phyloP scores from a whole-genome alignment of 1,284 basidiomycete species.

The Leccinum angustisporum region DNA sequence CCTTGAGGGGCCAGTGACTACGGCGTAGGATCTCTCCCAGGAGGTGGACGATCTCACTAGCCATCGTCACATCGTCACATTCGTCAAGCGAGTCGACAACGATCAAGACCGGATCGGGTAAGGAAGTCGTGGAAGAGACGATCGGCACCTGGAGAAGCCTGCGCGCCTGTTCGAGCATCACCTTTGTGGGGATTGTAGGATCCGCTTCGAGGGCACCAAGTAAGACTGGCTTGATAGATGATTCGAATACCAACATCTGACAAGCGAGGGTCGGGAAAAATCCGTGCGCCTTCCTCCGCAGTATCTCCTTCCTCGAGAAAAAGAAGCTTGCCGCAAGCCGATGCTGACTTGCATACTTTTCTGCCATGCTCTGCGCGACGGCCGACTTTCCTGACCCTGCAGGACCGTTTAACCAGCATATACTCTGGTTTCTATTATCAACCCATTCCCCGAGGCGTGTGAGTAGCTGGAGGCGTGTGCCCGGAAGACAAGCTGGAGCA shows the following conservation, averaged over 20 bases:
- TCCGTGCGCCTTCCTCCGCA: slow-evolving; percentile 16
- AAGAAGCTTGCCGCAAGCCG: slow-evolving; percentile 27
- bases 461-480: slow-evolving; percentile 23
- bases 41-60: slow-evolving; percentile 18
- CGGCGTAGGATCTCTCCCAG: slow-evolving; percentile 8
- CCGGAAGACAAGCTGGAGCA: slow-evolving; percentile 23
- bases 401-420: slow-evolving; percentile 25
- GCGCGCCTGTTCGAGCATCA: slow-evolving; percentile 21
- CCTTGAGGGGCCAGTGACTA: slow-evolving; percentile 15
- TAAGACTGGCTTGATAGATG: slow-evolving; percentile 16
- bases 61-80: slow-evolving; percentile 21
- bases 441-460: slow-evolving; percentile 11
- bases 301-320: slow-evolving; percentile 23
- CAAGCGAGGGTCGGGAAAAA: slow-evolving; percentile 23
- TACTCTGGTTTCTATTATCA: slow-evolving; percentile 9
- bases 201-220: slow-evolving; percentile 14
- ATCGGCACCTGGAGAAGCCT: slow-evolving; percentile 19
- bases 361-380: slow-evolving; percentile 22
- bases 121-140: slow-evolving; percentile 5
- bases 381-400: slow-evolving; percentile 27
- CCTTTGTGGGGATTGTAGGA: slow-evolving; percentile 18
- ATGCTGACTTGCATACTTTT: slow-evolving; percentile 16
- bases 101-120: slow-evolving; percentile 13
- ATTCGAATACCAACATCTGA: slow-evolving; percentile 15
- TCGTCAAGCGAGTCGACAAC: slow-evolving; percentile 28